These are phyloP conservation scores for Myotisia sp. DNA, from an alignment of 2,329 filamentous ascomycete species.

Conservation along the genomic window DNA sequence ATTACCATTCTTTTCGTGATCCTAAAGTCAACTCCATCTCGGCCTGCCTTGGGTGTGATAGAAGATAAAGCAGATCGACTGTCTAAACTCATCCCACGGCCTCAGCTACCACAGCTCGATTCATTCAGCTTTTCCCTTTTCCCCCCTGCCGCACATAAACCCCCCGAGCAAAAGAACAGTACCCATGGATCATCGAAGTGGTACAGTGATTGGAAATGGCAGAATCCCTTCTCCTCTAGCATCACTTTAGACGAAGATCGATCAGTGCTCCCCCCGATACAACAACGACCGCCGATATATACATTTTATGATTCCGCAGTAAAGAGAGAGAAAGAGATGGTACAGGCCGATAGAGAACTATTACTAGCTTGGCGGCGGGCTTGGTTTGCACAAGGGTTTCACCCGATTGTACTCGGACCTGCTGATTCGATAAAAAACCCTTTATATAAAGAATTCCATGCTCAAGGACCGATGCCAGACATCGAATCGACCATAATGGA, in stretches of 20 bases:
- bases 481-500: conserved; percentile 60
- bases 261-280: conserved; percentile 65
- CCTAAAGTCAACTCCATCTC: conserved; percentile 18
- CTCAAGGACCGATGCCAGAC: conserved; percentile 40
- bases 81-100: conserved; percentile 23
- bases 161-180: conserved; percentile 62
- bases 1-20: conserved; percentile 31
- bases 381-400: conserved; percentile 92
- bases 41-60: too few species aligned
- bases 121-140: conserved; percentile 54
- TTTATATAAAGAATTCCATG: conserved; percentile 56
- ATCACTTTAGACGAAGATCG: conserved; percentile 68
- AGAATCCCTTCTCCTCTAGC: conserved; percentile 72
- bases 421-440: conserved; percentile 74
- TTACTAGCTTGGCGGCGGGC: conserved; percentile 79
- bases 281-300: conserved; percentile 60
- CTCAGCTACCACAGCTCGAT: conserved; percentile 34
- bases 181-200: conserved; percentile 65
- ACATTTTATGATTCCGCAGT: conserved; percentile 71
- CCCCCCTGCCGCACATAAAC: conserved; percentile 53
- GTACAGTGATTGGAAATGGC: conserved; percentile 83
- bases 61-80: too few species aligned
- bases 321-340: conserved; percentile 48
- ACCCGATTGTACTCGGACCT: conserved; percentile 63
- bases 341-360: conserved; percentile 61